Base-by-base conservation (phyloP, 768 basidiomycete genomes). In the Arthromyces matolae region DNA sequence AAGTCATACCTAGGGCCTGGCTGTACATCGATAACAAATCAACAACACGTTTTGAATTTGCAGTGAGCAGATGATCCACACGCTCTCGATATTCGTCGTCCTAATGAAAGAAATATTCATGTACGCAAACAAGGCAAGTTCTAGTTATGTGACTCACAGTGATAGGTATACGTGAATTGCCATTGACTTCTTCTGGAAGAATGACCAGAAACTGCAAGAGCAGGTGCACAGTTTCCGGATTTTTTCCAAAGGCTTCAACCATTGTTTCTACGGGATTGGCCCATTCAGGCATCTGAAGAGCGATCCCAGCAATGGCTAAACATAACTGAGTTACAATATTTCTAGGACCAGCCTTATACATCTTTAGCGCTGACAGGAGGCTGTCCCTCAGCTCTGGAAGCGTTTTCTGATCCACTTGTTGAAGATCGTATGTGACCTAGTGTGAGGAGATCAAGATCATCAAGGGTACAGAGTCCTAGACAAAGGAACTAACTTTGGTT, bases 381-480 rank as follows among this genome's bases (percentile, higher is more conserved):
- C 93, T 94, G 64, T 96, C 92, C 38, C 93, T 82, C 46, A 98
- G 73, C n/a, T 86, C 75, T 24, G 85, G 72, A 12, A 87, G 76
- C 54, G 92, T 83, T 29, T 79, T 71, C 2, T 73, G 63, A 54
- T 88, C 81, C 37, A 99, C 83, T 79, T 97, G 91, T 45, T 84
- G 70, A 38, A 99, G 80, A 78, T 99, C 96, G 68, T 93, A 98
- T 10, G 84, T 90, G 56, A 98, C 92, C 96, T 99, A 56, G 49
- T 46, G 49, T n/a, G n/a, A n/a, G 24, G 45, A 42, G 52, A 61
- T 60, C 64, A 67, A 60, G 59, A 64, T 61, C 47, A 67, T 63
- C 60, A 60, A 59, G 56, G n/a, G 46, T 46, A 53, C 46, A 42
- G 47, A 43, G 57, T 46, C 40, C 53, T 28, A 42, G 49, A 25